phyloP scores from a whole-genome alignment of 208 protist species.

The Endotrypanum monterogeii region DNA sequence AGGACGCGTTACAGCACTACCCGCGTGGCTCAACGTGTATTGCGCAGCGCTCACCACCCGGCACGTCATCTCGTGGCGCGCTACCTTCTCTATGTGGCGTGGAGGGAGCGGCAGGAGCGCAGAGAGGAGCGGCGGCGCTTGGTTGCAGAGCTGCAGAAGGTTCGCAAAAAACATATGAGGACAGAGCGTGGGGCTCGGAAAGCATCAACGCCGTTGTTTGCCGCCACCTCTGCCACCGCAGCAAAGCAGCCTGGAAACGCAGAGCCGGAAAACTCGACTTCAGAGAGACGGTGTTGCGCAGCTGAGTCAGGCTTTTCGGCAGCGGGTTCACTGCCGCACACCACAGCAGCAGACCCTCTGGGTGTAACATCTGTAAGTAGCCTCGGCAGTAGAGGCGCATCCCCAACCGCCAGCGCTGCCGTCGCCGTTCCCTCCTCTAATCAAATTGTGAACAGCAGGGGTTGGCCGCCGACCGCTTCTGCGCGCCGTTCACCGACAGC shows the following conservation, averaged over 20 bases:
- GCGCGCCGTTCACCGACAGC: neutral
- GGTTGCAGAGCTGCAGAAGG: neutral
- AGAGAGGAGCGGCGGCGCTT: conserved; percentile 2
- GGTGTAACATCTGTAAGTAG: neutral
- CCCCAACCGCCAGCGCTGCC: neutral
- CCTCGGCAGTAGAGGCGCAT: neutral
- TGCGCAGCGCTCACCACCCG: conserved; percentile 42
- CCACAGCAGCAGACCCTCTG: neutral
- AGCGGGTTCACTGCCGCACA: neutral
- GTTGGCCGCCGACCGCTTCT: neutral
- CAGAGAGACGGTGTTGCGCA: neutral
- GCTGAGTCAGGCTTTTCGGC: neutral
- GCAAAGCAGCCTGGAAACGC: neutral
- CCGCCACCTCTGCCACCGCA: neutral
- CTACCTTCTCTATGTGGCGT: conserved; percentile 32
- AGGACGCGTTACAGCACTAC: conserved; percentile 53
- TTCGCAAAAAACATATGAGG: neutral
- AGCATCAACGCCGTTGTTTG: neutral
- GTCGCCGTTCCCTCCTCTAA: neutral
- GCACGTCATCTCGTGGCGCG: conserved; percentile 33
- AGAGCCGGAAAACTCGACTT: neutral
- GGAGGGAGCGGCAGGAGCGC: conserved; percentile 27
- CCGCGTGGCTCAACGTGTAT: conserved; percentile 33
- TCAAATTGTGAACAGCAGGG: neutral
- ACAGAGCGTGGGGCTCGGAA: neutral